Evolutionary conservation across 306 rosid species (phyloP), one percentile per base, ranked within the genome.

Genomic region (Dicorynia guianensis): DNA sequence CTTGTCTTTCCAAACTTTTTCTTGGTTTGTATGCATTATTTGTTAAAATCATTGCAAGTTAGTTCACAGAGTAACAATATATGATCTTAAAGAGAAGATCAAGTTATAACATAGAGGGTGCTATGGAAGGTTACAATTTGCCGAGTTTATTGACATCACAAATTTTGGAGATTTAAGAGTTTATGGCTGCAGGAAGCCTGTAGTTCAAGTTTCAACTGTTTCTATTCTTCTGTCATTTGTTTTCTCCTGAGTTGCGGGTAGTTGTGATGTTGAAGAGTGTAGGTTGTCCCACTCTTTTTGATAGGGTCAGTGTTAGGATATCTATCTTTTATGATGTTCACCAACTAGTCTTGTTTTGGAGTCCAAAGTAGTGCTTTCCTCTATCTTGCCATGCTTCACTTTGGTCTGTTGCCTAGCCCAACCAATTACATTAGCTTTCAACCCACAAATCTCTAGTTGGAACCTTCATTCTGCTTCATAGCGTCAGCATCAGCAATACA

Each of bases 61-160:
- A 47, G 61, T 65, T 68, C 67, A 39, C 67, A 47, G 42, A 56
- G 35, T 42, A 30, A 14, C 18, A 15, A 8, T 38, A 20, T 62
- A 40, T 59, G 75, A 69, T 38, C 46, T 42, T 36, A 47, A 56
- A 62, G 34, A 80, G 80, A 60, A 19, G 44, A 52, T 67, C 72
- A 73, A 42, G 48, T 71, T 25, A 25, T 42, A 48, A 47, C 52
- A 18, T 40, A 61, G 33, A 46, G 47, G 59, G 30, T 63, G 59
- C 40, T 46, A 35, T 43, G 14, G 67, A 48, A 63, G 77, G 11
- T 67, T 74, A 58, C 3, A 3, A 36, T 74, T 82, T 68, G 33
- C 65, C 0, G 13, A 47, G 64, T 39, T 69, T 18, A 34, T 54
- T 30, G 36, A 34, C 81, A 46, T 49, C 15, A 20, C 67, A 61